phyloP scores from a whole-genome alignment of 805 yeast species.

The Candida bentonensis region DNA sequence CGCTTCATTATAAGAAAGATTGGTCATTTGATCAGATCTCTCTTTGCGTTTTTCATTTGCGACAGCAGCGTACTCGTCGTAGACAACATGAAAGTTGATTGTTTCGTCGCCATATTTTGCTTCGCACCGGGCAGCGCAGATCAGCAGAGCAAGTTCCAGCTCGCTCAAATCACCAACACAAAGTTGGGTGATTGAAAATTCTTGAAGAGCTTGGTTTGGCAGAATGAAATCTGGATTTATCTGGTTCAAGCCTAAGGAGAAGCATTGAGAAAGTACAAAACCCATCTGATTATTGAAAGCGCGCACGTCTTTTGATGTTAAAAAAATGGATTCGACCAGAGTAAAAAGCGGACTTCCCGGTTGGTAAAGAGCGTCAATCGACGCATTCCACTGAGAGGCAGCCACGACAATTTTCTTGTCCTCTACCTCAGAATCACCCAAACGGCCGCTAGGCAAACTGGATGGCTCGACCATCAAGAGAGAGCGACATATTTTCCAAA shows the following conservation, averaged over 20 bases:
- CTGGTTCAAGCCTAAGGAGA: constrained; percentile 10
- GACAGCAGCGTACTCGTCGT: constrained; percentile 57
- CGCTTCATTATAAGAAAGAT: constrained; percentile 14
- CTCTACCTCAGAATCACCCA: constrained; percentile 4
- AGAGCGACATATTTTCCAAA: constrained; percentile 33
- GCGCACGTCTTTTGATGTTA: constrained; percentile 44
- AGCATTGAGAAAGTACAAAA: constrained; percentile 15
- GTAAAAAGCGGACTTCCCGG: constrained; percentile 21
- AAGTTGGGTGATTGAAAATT: constrained; percentile 12
- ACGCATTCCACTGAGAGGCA: constrained; percentile 11
- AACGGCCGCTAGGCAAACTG: constrained; percentile 8
- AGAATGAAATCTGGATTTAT: constrained; percentile 2
- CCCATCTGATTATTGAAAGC: constrained; percentile 19
- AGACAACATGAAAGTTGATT: constrained; percentile 66
- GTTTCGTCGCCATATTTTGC: constrained; percentile 40
- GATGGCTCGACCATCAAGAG: constrained; percentile 23
- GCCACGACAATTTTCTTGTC: constrained; percentile 2
- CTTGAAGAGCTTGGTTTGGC: constrained; percentile 11
- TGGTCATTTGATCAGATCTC: constrained; percentile 20
- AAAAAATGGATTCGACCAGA: constrained; percentile 33
- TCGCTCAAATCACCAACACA: constrained; percentile 39
- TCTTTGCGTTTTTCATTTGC: constrained; percentile 31
- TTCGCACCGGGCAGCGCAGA: constrained; percentile 62
- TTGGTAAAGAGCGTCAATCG: constrained; percentile 7
- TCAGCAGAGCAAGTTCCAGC: constrained; percentile 53